Base-by-base conservation (phyloP, 441 rosid species). In the Isatis lusitanica region DNA sequence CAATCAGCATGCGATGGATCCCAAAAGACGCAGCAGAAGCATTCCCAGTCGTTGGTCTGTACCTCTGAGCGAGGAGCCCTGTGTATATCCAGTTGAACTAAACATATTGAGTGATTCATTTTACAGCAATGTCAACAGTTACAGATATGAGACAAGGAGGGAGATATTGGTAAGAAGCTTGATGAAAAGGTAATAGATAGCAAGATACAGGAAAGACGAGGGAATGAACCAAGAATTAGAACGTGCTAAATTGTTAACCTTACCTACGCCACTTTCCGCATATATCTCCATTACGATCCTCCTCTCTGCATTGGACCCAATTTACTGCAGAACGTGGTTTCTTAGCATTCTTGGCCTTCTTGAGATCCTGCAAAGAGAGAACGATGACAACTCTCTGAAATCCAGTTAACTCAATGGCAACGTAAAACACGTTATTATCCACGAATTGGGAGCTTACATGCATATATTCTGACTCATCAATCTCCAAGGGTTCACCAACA, bases 251-350 rank as follows among this genome's bases (percentile, higher is more conserved):
- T 13, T 53, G 3, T 67, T 78, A 26, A 77, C 26, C 6, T 59
- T 84, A 93, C 96, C 94, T 90, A 71, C 93, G 94, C 98, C 97
- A 91, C 80, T 93, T 93, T 71, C 98, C 98, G 71, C 98, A 90
- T 66, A 85, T 71, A 68, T 80, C 76, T 80, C 85, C 88, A 70
- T 74, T 80, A n/a, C 13, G 62, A 66, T 71, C 83, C 57, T 80
- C 86, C 74, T 80, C 86, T 77, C 80, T 82, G 74, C 97, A 93
- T 52, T 89, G 95, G 70, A 91, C 97, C 97, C 97, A 91, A 63
- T 88, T 93, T 53, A 88, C 87, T 40, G 85, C 68, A 66, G 80
- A 61, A 66, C 75, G 66, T 52, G 68, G 75, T 79, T 77, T 82
- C 30, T 73, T 74, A 39, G 72, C 78, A 35, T 71, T 80, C 47